Conservation (phyloP, 371 early-diverging fungal genomes). For the Mortierella sp. region DNA sequence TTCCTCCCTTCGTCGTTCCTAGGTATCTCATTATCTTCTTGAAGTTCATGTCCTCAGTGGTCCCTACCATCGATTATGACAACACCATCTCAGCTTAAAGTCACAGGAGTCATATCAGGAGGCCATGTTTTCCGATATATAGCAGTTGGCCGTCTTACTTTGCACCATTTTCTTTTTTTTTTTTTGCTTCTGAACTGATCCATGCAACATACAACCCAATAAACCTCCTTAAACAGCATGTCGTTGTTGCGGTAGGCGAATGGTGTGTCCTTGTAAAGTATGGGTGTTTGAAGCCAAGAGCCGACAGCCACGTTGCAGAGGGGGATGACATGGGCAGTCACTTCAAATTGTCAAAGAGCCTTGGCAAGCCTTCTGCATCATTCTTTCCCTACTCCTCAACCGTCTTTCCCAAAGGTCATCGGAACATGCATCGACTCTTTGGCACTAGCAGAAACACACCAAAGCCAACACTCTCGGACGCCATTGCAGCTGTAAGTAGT, state of each 20-base stretch:
- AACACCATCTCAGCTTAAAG: constrained; percentile 73
- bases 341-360: neutral
- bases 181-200: too few species aligned
- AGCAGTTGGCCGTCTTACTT: too few species aligned
- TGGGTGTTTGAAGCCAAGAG: neutral
- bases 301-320: neutral
- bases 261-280: too few species aligned
- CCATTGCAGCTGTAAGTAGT: constrained; percentile 70
- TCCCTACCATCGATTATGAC: constrained; percentile 98
- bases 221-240: too few species aligned
- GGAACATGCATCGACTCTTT: constrained; percentile 83
- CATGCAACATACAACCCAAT: too few species aligned
- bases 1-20: neutral
- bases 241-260: too few species aligned
- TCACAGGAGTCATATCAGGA: neutral
- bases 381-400: neutral
- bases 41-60: constrained; percentile 95
- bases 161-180: too few species aligned
- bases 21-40: constrained; percentile 91
- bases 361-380: too few species aligned
- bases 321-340: too few species aligned
- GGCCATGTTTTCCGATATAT: too few species aligned
- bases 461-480: constrained; percentile 79
- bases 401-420: neutral
- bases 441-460: constrained; percentile 80